Base-by-base conservation (phyloP, 2,329 filamentous ascomycete genomes). In the Xylaria sp. region DNA sequence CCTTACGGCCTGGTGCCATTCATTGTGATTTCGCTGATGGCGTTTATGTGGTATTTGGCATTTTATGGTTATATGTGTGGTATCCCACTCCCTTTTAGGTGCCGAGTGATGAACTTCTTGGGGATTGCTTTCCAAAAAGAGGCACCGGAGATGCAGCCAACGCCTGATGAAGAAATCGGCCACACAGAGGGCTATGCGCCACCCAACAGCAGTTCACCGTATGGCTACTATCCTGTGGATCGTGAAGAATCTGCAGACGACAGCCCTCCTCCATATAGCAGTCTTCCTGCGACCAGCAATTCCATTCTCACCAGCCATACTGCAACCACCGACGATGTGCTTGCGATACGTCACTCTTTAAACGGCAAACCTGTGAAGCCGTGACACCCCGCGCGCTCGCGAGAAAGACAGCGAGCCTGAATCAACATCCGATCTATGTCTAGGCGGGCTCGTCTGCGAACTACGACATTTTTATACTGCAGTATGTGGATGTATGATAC, bases 151-250 rank as follows among this genome's bases (percentile, higher is more conserved):
- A 57, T 57, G 34, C 54, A 57, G 34, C 54, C 34, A 45, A 45
- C 36, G 36, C 54, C 9, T 42, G n/a, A 56, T 39, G 34, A 57
- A 42, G 54, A n/a, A 57, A 42, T 24, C 11, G 8, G 17, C 14
- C 12, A 7, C 36, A 17, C 21, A 53, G 6, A 9, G 21, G 21
- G 48, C 17, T 32, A 34, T 57, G 36, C 24, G 54, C 34, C 19
- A 39, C 42, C 45, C 34, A 45, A 34, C 54, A 57, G 36, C 21
- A 57, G 19, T 57, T 57, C 54, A 5, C 21, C 54, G 34, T 32
- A 12, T 53, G 48, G 24, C 48, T 53, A 53, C 48, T 53, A 21
- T 30, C 48, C 48, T 53, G 24, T 53, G 14, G 21, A 53, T 53
- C 3, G 48, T 17, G 11, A 30, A 32, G 21, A 21, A 53, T 30